phyloP scores from a whole-genome alignment of 2,329 filamentous ascomycete species.

The Paraphaeosphaeria minitans region DNA sequence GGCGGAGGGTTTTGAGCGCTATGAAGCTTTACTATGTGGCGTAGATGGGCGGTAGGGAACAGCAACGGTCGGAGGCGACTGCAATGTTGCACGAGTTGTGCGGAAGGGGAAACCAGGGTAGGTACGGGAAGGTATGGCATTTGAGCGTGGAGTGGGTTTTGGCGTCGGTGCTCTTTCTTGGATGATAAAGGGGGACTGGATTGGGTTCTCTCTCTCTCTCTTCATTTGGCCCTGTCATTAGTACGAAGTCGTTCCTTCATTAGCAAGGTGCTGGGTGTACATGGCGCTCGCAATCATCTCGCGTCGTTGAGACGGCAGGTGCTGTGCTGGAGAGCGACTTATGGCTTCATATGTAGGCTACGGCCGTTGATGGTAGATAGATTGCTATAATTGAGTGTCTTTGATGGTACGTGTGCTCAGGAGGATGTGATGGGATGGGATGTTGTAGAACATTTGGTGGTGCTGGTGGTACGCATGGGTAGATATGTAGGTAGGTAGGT shows the following conservation, averaged over 20 bases:
- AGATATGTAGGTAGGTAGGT: too few species aligned
- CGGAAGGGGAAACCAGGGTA: neutral
- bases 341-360: neutral
- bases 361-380: neutral
- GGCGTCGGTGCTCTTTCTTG: neutral
- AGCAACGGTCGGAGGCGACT: neutral
- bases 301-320: neutral
- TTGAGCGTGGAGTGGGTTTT: neutral
- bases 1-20: constrained; percentile 60
- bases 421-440: too few species aligned
- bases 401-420: too few species aligned
- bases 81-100: neutral
- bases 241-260: neutral
- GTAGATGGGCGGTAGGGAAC: constrained; percentile 11
- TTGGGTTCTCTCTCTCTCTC: neutral
- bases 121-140: too few species aligned
- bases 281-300: neutral
- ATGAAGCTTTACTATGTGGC: constrained; percentile 60
- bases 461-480: too few species aligned
- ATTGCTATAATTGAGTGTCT: too few species aligned
- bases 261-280: neutral
- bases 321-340: neutral
- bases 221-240: neutral
- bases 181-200: neutral
- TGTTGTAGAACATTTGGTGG: too few species aligned